Evolutionary conservation across 345 rosid genomes (phyloP).

Genomic region (Reutealis trisperma): DNA sequence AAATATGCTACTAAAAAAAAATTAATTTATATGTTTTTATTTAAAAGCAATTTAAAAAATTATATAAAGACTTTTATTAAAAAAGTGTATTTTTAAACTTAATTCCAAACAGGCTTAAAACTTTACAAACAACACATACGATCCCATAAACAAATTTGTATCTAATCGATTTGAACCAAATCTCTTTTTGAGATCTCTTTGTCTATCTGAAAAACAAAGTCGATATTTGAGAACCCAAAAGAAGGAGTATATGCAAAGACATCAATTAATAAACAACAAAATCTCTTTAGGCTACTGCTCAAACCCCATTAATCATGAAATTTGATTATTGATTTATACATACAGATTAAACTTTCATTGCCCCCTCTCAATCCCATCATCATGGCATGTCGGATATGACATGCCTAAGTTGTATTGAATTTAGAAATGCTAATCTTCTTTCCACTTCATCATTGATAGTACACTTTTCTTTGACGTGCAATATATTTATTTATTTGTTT

Average conservation of each 20-base stretch:
- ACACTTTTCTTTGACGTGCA: not conserved
- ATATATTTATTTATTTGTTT: too few species aligned
- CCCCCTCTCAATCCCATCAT: not conserved
- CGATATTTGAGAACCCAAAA: not conserved
- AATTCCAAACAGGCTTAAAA: too few species aligned
- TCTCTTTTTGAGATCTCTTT: slow-evolving; percentile 40
- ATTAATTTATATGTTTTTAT: too few species aligned
- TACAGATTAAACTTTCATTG: not conserved
- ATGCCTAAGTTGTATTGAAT: too few species aligned
- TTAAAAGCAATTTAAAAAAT: too few species aligned
- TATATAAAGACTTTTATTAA: too few species aligned
- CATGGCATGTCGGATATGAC: not conserved
- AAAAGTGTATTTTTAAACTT: too few species aligned
- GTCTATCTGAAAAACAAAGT: slow-evolving; percentile 16
- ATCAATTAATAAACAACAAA: not conserved
- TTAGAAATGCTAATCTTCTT: not conserved
- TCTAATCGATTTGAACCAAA: slow-evolving; percentile 34
- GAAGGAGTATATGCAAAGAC: not conserved
- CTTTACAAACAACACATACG: too few species aligned
- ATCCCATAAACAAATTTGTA: slow-evolving; percentile 16
- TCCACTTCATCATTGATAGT: not conserved
- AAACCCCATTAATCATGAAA: not conserved
- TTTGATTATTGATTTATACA: too few species aligned
- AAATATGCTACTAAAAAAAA: too few species aligned
- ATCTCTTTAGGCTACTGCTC: not conserved